Conservation (phyloP, 768 basidiomycete species). For the Paxillus involutus region DNA sequence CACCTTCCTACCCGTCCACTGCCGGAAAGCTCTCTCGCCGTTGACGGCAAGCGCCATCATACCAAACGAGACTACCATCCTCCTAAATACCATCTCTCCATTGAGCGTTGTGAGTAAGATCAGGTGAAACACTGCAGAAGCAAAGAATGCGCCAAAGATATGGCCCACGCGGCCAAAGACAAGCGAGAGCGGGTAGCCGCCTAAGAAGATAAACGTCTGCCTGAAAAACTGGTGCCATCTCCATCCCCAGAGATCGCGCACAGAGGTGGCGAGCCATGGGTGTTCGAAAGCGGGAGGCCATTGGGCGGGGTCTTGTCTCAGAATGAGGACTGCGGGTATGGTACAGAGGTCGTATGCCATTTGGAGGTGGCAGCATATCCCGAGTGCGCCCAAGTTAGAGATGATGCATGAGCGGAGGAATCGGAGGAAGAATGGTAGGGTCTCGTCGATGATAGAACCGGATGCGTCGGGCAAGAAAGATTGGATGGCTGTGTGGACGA, state of each 20-base stretch:
- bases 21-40: slow-evolving; percentile 36
- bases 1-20: slow-evolving; percentile 25
- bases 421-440: slow-evolving; percentile 24
- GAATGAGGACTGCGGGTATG: slow-evolving; percentile 22
- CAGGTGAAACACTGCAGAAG: slow-evolving; percentile 59
- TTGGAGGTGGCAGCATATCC: slow-evolving; percentile 46
- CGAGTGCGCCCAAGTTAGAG: slow-evolving; percentile 41
- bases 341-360: slow-evolving; percentile 26
- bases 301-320: slow-evolving; percentile 26
- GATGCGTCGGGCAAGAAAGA: slow-evolving; percentile 41
- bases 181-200: slow-evolving; percentile 27
- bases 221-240: slow-evolving; percentile 41
- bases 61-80: slow-evolving; percentile 50
- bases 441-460: slow-evolving; percentile 23
- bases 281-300: slow-evolving; percentile 35
- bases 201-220: slow-evolving; percentile 29
- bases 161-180: slow-evolving; percentile 48
- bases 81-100: slow-evolving; percentile 39
- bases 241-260: slow-evolving; percentile 36
- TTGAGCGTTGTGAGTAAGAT: slow-evolving; percentile 51
- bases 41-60: slow-evolving; percentile 53
- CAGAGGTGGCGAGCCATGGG: slow-evolving; percentile 37
- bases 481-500: slow-evolving; percentile 46
- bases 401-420: slow-evolving; percentile 44
- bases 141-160: slow-evolving; percentile 54